phyloP scores from a whole-genome alignment of 371 early-diverging fungal species.

The Lichtheimia hyalospora region DNA sequence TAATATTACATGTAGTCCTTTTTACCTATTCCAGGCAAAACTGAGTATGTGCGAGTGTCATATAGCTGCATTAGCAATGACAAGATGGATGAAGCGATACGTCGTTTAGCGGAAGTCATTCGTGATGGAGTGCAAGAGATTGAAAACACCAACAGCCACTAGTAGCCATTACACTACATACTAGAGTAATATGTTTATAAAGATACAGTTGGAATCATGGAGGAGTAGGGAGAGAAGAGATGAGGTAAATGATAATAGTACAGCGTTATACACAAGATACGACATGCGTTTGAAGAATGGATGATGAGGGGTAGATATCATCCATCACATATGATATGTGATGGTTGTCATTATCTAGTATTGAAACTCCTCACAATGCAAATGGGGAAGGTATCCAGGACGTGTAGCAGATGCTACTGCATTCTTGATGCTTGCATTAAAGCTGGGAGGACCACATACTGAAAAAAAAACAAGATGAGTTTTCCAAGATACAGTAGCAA shows the following conservation, averaged over 20 bases:
- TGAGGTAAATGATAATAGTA: no score
- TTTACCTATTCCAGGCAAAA: conserved; percentile 23
- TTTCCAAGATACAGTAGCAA: not conserved
- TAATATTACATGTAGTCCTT: conserved; percentile 18
- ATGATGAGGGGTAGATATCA: no score
- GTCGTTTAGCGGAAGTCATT: conserved; percentile 50
- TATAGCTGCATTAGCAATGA: conserved; percentile 65
- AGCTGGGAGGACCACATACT: conserved; percentile 43
- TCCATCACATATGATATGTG: no score
- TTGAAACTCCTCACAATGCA: conserved; percentile 44
- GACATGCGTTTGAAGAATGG: no score
- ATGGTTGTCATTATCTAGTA: conserved; percentile 15
- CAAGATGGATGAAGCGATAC: conserved; percentile 66
- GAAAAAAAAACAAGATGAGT: conserved; percentile 9
- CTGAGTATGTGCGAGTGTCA: conserved; percentile 59
- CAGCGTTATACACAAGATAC: no score
- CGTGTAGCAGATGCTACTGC: conserved; percentile 19
- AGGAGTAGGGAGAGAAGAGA: not conserved
- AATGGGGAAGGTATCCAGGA: conserved; percentile 10
- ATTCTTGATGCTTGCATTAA: conserved; percentile 37
- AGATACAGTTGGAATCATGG: conserved; percentile 4
- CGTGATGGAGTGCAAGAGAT: conserved; percentile 20
- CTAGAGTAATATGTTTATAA: conserved; percentile 3
- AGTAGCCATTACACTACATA: not conserved
- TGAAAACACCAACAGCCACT: not conserved